Percentiles rank a stretch among this genome's conserved stretches.
phyloP scores from a whole-genome alignment of 768 basidiomycete species.

The Lentinula raphanica region DNA sequence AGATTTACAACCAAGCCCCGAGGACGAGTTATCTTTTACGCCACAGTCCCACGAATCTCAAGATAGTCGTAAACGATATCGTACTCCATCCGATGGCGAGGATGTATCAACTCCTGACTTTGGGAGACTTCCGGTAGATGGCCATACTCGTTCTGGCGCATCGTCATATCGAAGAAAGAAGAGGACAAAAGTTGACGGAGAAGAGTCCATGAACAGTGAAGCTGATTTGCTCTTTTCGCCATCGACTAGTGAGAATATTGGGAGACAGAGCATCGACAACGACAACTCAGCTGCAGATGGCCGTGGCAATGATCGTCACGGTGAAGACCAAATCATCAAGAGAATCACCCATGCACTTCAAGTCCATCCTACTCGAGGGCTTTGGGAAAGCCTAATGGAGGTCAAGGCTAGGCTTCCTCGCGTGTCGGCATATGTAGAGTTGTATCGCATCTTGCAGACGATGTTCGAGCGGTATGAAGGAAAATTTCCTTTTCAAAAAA shows the following conservation, averaged over 20 bases:
- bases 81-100: conserved; percentile 2
- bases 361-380: conserved; percentile 27
- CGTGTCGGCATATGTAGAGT: conserved; percentile 36
- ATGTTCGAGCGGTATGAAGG: conserved; percentile 44
- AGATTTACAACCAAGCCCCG: conserved; percentile 16
- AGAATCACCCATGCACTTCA: conserved; percentile 41
- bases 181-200: background rate
- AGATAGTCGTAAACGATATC: conserved; percentile 7
- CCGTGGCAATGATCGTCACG: no score
- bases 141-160: background rate
- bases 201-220: background rate
- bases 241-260: background rate
- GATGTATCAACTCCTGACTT: background rate
- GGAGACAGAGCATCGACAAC: conserved; percentile 13
- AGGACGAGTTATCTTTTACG: conserved; percentile 8
- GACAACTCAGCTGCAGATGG: conserved; percentile 28
- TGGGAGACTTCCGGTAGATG: background rate
- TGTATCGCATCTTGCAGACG: conserved; percentile 49
- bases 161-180: background rate
- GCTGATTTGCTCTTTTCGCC: background rate
- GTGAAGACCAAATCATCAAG: conserved; percentile 33
- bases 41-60: conserved; percentile 5
- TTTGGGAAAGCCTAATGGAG: conserved; percentile 42
- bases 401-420: conserved; percentile 34
- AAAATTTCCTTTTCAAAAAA: conserved; percentile 31